Conservation (phyloP, 306 rosid species). For the Prunus salicina region DNA sequence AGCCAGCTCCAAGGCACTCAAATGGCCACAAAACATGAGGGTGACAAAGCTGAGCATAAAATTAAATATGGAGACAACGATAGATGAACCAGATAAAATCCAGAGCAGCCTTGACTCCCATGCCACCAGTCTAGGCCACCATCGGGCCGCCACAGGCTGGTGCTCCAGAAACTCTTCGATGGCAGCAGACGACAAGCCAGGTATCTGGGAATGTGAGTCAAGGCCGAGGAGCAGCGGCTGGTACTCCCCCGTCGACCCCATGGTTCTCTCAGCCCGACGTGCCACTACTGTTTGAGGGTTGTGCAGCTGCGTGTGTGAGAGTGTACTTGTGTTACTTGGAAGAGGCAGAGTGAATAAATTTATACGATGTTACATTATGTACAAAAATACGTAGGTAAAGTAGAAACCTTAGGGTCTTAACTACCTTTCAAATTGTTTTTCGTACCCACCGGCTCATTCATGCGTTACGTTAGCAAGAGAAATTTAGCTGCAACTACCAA, state of each 20-base stretch:
- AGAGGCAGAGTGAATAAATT: neutral
- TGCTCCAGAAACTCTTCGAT: slow-evolving; percentile 43
- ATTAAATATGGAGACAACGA: slow-evolving; percentile 32
- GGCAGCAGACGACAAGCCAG: slow-evolving; percentile 32
- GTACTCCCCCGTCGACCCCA: neutral
- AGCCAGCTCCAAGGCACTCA: slow-evolving; percentile 58
- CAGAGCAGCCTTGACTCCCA: slow-evolving; percentile 76
- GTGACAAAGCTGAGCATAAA: slow-evolving; percentile 50
- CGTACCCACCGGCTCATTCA: neutral
- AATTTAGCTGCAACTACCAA: neutral
- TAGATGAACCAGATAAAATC: slow-evolving; percentile 39
- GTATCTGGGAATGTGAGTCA: slow-evolving; percentile 26
- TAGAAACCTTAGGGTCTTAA: neutral
- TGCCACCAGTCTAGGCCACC: slow-evolving; percentile 45
- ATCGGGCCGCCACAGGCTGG: slow-evolving; percentile 15
- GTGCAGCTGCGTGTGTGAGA: neutral
- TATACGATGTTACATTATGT: neutral
- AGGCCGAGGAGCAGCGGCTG: slow-evolving; percentile 8
- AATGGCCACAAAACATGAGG: slow-evolving; percentile 56
- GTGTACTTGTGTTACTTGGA: neutral
- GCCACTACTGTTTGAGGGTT: neutral
- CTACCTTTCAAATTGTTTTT: neutral
- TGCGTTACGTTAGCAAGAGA: neutral
- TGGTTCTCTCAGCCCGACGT: neutral
- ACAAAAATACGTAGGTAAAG: neutral